Percentiles rank a stretch among this genome's conserved stretches.
Evolutionary conservation across 2,329 filamentous ascomycete species (phyloP).

Genomic region (Aspergillus candidus): DNA sequence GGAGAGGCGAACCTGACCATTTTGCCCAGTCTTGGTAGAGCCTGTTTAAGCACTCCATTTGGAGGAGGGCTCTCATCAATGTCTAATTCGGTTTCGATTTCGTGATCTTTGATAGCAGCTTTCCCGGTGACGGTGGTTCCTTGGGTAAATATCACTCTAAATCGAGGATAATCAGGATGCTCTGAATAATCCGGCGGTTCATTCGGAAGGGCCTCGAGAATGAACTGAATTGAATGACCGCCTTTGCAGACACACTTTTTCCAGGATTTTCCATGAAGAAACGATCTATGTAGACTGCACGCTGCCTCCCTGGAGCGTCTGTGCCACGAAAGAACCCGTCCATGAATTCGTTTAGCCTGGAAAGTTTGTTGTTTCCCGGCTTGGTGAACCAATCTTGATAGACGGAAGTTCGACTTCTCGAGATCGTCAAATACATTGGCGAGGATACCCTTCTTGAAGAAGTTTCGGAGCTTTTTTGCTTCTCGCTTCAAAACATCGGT

Average conservation of each 20-base stretch:
- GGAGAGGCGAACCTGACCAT: not conserved
- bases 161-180: not conserved
- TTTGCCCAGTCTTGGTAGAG: not conserved
- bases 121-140: too few relatives aligned
- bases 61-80: too few relatives aligned
- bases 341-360: not conserved
- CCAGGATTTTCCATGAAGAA: slow-evolving; percentile 4
- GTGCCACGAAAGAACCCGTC: not conserved
- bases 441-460: slow-evolving; percentile 11
- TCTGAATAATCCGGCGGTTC: not conserved
- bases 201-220: not conserved
- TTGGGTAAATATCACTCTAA: not conserved
- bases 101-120: not conserved
- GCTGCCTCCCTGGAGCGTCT: not conserved
- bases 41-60: not conserved
- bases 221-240: not conserved
- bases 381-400: slow-evolving; percentile 12
- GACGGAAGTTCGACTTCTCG: slow-evolving; percentile 5
- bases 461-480: slow-evolving; percentile 6
- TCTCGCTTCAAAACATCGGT: not conserved
- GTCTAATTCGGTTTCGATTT: not conserved
- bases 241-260: slow-evolving; percentile 4
- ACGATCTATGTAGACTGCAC: not conserved
- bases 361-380: not conserved
- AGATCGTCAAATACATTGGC: slow-evolving; percentile 7